Conservation (phyloP, 2,329 filamentous ascomycete genomes). For the Tympanopsis confertula region DNA sequence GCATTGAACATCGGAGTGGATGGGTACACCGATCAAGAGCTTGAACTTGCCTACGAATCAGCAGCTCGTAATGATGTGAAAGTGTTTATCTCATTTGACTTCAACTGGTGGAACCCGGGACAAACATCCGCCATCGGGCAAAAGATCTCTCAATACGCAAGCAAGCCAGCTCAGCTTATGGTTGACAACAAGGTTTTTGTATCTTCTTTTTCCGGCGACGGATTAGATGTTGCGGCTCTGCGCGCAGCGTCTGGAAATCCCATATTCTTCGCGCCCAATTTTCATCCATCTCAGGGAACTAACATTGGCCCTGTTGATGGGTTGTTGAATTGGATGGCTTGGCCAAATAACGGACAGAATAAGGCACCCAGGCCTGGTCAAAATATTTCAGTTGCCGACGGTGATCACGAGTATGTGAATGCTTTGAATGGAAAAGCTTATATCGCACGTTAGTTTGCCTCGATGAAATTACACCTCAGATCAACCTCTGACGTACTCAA, state of each 20-base stretch:
- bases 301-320: slow-evolving; percentile 24
- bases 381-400: not conserved
- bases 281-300: slow-evolving; percentile 23
- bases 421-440: not conserved
- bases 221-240: slow-evolving; percentile 27
- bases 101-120: slow-evolving; percentile 18
- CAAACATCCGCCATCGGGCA: not conserved
- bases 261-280: slow-evolving; percentile 37
- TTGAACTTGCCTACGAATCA: slow-evolving; percentile 34
- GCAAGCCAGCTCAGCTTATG: slow-evolving; percentile 19
- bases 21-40: slow-evolving; percentile 27
- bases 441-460: slow-evolving; percentile 8
- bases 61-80: slow-evolving; percentile 33
- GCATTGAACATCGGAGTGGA: slow-evolving; percentile 37
- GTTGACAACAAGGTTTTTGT: slow-evolving; percentile 26
- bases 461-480: not conserved
- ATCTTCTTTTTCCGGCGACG: slow-evolving; percentile 26
- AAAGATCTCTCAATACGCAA: slow-evolving; percentile 21
- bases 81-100: slow-evolving; percentile 45
- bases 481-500: not conserved
- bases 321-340: slow-evolving; percentile 27
- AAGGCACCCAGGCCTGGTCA: not conserved
- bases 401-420: not conserved
- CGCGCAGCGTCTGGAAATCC: slow-evolving; percentile 26
- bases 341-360: not conserved